phyloP scores from a whole-genome alignment of 768 basidiomycete species.

The Auriscalpium microsporum region DNA sequence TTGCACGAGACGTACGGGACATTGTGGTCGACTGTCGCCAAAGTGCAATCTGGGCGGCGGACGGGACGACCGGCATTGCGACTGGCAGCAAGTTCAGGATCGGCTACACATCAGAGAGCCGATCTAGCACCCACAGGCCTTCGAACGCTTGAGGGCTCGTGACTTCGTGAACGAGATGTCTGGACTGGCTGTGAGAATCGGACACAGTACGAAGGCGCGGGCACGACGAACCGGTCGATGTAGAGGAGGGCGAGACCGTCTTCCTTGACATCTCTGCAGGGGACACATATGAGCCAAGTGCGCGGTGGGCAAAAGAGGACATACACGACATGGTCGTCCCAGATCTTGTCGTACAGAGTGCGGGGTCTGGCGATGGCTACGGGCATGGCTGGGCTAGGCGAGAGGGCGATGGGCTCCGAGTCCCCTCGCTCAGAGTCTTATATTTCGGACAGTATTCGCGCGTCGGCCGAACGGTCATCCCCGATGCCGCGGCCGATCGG shows the following conservation, averaged over 20 bases:
- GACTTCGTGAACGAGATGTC: conserved; percentile 57
- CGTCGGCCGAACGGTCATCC: neutral
- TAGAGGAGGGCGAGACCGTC: conserved; percentile 77
- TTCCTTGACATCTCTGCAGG: conserved; percentile 54
- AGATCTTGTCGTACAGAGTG: conserved; percentile 96
- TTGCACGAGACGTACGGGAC: conserved; percentile 29
- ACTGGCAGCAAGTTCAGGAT: conserved; percentile 15
- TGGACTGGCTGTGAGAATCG: conserved; percentile 13
- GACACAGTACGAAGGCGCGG: neutral
- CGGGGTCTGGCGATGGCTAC: conserved; percentile 54
- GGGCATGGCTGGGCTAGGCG: conserved; percentile 34
- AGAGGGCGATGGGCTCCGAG: neutral
- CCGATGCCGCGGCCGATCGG: neutral
- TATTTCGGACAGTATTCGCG: neutral
- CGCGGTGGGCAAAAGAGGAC: neutral
- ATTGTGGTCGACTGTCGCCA: conserved; percentile 56
- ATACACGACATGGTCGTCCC: conserved; percentile 93
- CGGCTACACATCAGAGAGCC: neutral
- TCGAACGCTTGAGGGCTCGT: conserved; percentile 59
- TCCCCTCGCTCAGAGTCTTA: neutral
- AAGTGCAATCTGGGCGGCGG: conserved; percentile 56
- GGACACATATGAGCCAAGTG: neutral
- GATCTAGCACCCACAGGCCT: conserved; percentile 31
- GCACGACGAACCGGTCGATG: conserved; percentile 36
- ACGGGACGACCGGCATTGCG: conserved; percentile 45